These are phyloP conservation scores for Prunella vulgaris DNA, from an alignment of 257 asterid genomes.

Conservation along the genomic window DNA sequence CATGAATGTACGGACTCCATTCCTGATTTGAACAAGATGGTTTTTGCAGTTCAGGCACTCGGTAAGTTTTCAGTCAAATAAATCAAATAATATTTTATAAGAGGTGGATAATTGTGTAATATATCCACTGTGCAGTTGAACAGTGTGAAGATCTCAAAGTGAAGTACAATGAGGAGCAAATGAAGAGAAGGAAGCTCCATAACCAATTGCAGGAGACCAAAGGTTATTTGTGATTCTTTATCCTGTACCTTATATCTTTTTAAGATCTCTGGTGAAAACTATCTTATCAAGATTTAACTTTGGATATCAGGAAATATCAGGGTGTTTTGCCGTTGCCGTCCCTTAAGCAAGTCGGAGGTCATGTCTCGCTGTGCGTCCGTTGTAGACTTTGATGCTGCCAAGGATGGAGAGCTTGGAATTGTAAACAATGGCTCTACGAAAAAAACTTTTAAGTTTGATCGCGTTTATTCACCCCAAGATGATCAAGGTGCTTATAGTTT, in stretches of 20 bases:
- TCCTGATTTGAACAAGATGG: constrained; percentile 88
- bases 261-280: not conserved
- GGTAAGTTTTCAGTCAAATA: constrained; percentile 48
- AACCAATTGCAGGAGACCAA: constrained; percentile 93
- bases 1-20: constrained; percentile 82
- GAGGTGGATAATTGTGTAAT: constrained; percentile 5
- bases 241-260: not conserved
- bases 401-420: constrained; percentile 91
- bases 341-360: constrained; percentile 72
- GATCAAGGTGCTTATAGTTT: constrained; percentile 63
- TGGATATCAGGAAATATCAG: constrained; percentile 78
- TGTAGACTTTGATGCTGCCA: constrained; percentile 84
- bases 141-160: constrained; percentile 92
- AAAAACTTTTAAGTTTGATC: constrained; percentile 79
- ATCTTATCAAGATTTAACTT: constrained; percentile 13
- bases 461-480: constrained; percentile 84
- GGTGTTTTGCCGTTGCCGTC: constrained; percentile 98
- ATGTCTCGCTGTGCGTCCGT: constrained; percentile 57
- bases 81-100: not conserved
- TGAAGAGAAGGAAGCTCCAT: constrained; percentile 77
- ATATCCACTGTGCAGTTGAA: constrained; percentile 51
- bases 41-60: constrained; percentile 80
- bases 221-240: constrained; percentile 40
- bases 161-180: constrained; percentile 90
- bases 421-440: constrained; percentile 48